Evolutionary conservation across 805 yeast genomes (phyloP).

Genomic region (Sugiyamaella boreocaroliniensis): DNA sequence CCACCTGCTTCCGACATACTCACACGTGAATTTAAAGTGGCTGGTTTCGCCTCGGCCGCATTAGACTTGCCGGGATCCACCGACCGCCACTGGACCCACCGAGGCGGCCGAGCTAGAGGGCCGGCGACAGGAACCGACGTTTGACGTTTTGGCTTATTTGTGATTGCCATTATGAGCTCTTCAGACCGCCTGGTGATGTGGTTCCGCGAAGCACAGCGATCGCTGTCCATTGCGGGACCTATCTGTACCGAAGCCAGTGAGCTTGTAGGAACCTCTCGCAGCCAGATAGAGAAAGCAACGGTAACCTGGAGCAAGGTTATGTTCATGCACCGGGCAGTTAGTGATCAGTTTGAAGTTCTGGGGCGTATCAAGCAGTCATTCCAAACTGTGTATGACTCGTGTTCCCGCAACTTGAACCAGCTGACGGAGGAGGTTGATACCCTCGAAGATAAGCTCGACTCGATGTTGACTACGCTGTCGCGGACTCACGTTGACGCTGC

Average conservation of each 20-base stretch:
- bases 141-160: background rate
- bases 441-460: conserved; percentile 29
- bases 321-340: conserved; percentile 41
- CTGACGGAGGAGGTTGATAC: conserved; percentile 23
- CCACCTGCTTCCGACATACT: background rate
- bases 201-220: conserved; percentile 42
- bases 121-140: too few species aligned
- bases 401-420: conserved; percentile 16
- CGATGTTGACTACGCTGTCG: conserved; percentile 32
- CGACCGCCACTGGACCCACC: background rate
- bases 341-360: conserved; percentile 43
- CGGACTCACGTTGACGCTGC: conserved; percentile 33
- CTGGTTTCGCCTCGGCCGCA: background rate
- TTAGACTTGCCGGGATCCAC: background rate
- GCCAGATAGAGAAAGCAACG: conserved; percentile 37
- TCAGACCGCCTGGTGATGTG: conserved; percentile 24
- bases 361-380: conserved; percentile 26
- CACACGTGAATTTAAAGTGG: background rate
- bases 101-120: too few species aligned
- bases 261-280: conserved; percentile 33
- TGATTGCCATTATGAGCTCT: background rate
- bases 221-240: conserved; percentile 43
- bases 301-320: conserved; percentile 37
- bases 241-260: conserved; percentile 47
- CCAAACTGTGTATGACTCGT: conserved; percentile 13